Conservation (phyloP, 257 asterid genomes). For the Nicotiana tomentosiformis region DNA sequence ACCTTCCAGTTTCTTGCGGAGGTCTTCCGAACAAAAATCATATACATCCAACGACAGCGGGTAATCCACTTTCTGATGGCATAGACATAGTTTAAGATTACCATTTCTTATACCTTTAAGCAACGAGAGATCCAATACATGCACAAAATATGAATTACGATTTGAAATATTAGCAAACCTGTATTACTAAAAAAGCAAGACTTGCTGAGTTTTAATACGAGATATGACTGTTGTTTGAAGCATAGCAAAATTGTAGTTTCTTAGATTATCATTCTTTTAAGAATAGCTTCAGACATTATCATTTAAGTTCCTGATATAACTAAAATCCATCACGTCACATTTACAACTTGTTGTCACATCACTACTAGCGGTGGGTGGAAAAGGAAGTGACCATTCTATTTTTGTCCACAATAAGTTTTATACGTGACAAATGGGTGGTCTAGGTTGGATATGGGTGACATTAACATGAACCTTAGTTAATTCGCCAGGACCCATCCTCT, state of each 20-base stretch:
- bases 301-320: not conserved
- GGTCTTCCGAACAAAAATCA: constrained; percentile 93
- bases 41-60: constrained; percentile 91
- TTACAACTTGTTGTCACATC: not conserved
- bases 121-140: constrained; percentile 30
- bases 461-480: not conserved
- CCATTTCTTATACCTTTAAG: not conserved
- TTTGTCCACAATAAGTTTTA: not conserved
- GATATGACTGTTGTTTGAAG: not conserved
- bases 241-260: not conserved
- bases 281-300: not conserved
- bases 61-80: constrained; percentile 88
- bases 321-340: not conserved
- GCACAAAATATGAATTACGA: constrained; percentile 44
- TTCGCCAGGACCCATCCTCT: not conserved
- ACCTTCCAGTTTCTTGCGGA: constrained; percentile 70
- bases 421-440: not conserved
- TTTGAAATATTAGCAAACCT: not conserved
- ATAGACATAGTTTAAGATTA: constrained; percentile 4
- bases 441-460: not conserved
- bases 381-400: not conserved
- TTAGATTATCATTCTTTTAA: not conserved
- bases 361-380: not conserved
- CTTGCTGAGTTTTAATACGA: not conserved
- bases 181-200: not conserved